These are phyloP conservation scores for Coniochaeta sp. DNA, from an alignment of 2,329 filamentous ascomycete genomes.

Conservation along the genomic window DNA sequence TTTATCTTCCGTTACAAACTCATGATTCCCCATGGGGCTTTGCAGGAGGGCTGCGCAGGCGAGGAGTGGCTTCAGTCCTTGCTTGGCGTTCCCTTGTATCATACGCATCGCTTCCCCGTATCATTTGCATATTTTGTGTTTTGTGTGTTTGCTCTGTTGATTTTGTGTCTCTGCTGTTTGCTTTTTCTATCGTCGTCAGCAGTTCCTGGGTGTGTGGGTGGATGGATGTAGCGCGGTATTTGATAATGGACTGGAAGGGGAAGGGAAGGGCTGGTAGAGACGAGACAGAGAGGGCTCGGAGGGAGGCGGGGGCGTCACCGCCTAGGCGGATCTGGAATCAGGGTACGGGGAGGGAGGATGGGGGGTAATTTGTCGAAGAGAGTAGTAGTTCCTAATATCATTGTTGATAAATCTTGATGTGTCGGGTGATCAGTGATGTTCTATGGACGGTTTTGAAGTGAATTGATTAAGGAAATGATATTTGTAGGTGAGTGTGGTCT, in stretches of 20 bases:
- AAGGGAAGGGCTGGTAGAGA: neutral
- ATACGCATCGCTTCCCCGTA: neutral
- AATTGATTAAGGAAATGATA: too few relatives aligned
- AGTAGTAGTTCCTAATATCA: neutral
- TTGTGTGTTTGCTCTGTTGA: too few relatives aligned
- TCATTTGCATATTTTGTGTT: conserved; percentile 1
- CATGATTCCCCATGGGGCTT: conserved; percentile 1
- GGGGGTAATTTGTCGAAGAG: neutral
- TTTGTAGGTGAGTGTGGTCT: too few relatives aligned
- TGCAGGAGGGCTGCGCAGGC: neutral
- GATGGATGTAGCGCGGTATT: neutral
- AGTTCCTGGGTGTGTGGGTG: too few relatives aligned
- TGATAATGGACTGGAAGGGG: neutral
- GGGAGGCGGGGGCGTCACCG: too few relatives aligned
- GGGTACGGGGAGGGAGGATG: neutral
- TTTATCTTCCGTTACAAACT: neutral
- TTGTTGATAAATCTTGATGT: neutral
- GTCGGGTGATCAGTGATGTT: neutral
- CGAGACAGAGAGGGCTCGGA: neutral
- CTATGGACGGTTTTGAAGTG: neutral
- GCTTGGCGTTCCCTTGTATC: neutral
- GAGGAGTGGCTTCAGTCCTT: neutral
- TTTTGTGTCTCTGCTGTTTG: too few relatives aligned
- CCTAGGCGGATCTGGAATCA: neutral
- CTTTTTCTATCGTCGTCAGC: neutral